Base-by-base conservation (phyloP, 306 rosid genomes). In the Mimosa pudica region DNA sequence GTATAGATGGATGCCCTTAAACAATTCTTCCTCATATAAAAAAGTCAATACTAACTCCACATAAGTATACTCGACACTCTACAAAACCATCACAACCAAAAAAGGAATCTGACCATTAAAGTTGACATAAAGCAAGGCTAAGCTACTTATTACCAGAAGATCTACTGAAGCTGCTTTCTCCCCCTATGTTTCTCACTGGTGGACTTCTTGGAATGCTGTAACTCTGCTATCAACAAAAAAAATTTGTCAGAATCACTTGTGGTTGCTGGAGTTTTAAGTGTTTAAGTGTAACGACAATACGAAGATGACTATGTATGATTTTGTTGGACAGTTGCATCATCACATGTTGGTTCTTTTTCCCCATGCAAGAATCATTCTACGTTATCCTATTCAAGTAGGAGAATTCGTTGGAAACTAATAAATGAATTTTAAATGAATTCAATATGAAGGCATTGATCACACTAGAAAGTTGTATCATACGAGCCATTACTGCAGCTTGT, bases 201-300 rank as follows among this genome's bases (percentile, higher is more conserved):
- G 82, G 36, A 46, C 49, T 62, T 77, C 84, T 91, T 18, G 96
- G 90, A 80, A 85, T 77, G 81, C 90, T 89, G 62, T 84, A 80
- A 74, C 84, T 82, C 86, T 87, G 82, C 76, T 68, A 82, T 74
- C 55, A 10, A 24, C 81, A 51, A 75, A 38, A 38, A 38, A 38
- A 38, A 38, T 70, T 62, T 58, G 38, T 13, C 49, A 48, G 36
- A 44, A 78, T 73, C 12, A 36, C 61, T 12, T 38, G 14, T 46
- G 12, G 14, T 30, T 36, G 6, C 16, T 71, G 32, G 74, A 66
- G 64, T 57, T 78, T 2, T 17, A 75, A 62, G 81, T 42, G 36
- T 61, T 17, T 71, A 5, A 48, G 42, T 35, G 57, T 9, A 64
- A 64, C 35, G 33, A 57, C 3, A 57, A 57, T 18, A 57, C 18